Base-by-base conservation (phyloP, 192 early-diverging fungal species). In the Coemansia sp. region DNA sequence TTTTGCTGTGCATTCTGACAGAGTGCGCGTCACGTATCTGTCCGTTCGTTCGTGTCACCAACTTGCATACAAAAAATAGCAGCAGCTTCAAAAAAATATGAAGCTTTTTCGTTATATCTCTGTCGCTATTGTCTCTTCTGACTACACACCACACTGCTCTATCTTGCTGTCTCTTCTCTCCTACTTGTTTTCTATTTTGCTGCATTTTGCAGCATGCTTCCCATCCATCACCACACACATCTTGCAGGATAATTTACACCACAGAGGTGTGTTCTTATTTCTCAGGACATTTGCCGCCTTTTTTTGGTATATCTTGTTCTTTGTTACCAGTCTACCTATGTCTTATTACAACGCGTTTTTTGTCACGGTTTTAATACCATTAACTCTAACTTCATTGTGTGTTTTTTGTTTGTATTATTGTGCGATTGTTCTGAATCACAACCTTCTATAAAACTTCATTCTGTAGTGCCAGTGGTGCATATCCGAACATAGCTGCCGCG, bases 311-410 rank as follows among this genome's bases (percentile, higher is more conserved):
- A 44, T 16, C 3, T 44, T 44, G n/a, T 44, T 30, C 26, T 34
- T 58, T 50, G 21, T 19, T 50, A n/a, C 47, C 47, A 60, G 12
- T 14, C 0, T 14, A 44, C 38, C 38, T 44, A 44, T 14, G 14
- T 3, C 14, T 44, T 44, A 60, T 60, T 50, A 50, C 59, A 50
- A 50, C 48, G 27, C n/a, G 4, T 25, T 44, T 49, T 25, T 44
- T 49, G 59, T 16, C 44, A 50, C 50, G 59, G 50, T 30, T 50
- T n/a, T 60, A 27, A 50, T 31, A 48, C 31, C 50, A 60, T 49
- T 60, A 60, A 60, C 59, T 31, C 41, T 48, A 50, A 22, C 16
- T 22, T 21, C 27, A 58, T 58, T 58, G 56, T 58, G 56, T 60
- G 19, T 60, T 58, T 49, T 60, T 31, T 14, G 10, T 62, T 32